These are phyloP conservation scores for Tagetes erecta DNA, from an alignment of 129 eudicot genomes.

Conservation along the genomic window DNA sequence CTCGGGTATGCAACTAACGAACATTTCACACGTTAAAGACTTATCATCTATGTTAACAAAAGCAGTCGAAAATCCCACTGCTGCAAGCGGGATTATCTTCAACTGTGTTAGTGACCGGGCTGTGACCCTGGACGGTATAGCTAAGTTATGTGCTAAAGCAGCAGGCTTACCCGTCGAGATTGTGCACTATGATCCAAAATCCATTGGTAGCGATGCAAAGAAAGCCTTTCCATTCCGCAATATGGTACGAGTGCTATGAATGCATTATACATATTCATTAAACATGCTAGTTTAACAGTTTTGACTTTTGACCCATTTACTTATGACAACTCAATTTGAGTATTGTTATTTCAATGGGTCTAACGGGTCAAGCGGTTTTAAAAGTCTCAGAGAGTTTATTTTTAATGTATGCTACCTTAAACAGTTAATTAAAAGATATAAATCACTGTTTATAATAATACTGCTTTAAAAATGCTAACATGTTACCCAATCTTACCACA, in stretches of 20 bases:
- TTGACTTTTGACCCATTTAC: too few relatives aligned
- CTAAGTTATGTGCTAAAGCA: slow-evolving; percentile 87
- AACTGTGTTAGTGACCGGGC: slow-evolving; percentile 97
- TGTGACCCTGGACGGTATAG: slow-evolving; percentile 94
- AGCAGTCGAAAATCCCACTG: slow-evolving; percentile 80
- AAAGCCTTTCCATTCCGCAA: slow-evolving; percentile 98
- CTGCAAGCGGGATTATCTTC: slow-evolving; percentile 83
- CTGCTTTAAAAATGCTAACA: too few relatives aligned
- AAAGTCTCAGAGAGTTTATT: too few relatives aligned
- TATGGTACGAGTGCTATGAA: slow-evolving; percentile 54
- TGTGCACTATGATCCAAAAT: slow-evolving; percentile 88
- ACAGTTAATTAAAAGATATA: too few relatives aligned
- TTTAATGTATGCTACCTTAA: too few relatives aligned
- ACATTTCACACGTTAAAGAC: slow-evolving; percentile 88
- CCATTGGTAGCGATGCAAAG: slow-evolving; percentile 81
- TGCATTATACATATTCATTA: not conserved
- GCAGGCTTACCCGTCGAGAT: slow-evolving; percentile 84
- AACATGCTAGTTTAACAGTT: too few relatives aligned
- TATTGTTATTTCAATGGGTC: too few relatives aligned
- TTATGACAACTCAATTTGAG: too few relatives aligned
- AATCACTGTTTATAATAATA: too few relatives aligned
- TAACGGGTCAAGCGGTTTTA: too few relatives aligned
- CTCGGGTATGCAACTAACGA: slow-evolving; percentile 96
- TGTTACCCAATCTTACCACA: too few relatives aligned
- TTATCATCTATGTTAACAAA: slow-evolving; percentile 88